phyloP scores from a whole-genome alignment of 495 filamentous ascomycete species.

The Paragyromitra xinjiangensis region DNA sequence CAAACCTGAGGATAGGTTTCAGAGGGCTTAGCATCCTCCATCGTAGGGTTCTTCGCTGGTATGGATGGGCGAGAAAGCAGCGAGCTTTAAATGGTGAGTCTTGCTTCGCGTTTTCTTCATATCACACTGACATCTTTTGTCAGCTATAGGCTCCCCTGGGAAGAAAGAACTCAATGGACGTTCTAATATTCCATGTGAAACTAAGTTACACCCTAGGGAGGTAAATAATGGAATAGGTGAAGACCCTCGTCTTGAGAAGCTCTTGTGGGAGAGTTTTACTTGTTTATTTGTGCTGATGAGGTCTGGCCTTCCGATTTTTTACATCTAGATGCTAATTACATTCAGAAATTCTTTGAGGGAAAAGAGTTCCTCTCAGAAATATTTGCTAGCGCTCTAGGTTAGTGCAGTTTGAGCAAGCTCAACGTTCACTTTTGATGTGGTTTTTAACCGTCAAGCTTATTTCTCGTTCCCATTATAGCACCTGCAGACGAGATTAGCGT shows the following conservation, averaged over 20 bases:
- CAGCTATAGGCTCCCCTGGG: background rate
- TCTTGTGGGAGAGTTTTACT: background rate
- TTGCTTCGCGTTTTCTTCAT: background rate
- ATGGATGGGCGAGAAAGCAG: slow-evolving; percentile 33
- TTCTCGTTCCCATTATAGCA: background rate
- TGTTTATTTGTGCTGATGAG: background rate
- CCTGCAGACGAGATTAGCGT: background rate
- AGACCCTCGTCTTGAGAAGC: background rate
- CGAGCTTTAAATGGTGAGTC: slow-evolving; percentile 20
- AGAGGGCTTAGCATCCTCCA: slow-evolving; percentile 31
- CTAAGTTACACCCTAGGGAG: slow-evolving; percentile 7
- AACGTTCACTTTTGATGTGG: background rate
- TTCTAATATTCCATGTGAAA: background rate
- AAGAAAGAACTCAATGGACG: background rate
- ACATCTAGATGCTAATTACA: background rate
- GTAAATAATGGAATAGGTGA: slow-evolving; percentile 6
- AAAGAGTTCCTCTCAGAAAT: background rate
- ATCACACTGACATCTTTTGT: background rate
- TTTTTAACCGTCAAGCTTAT: background rate
- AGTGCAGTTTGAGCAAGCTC: background rate
- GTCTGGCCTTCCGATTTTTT: background rate
- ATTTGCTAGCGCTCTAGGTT: slow-evolving; percentile 18
- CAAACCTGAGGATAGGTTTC: slow-evolving; percentile 30
- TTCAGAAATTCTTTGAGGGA: background rate
- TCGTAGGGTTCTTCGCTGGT: slow-evolving; percentile 32